Conservation (phyloP, 2,329 filamentous ascomycete species). For the Exophiala aquamarina region DNA sequence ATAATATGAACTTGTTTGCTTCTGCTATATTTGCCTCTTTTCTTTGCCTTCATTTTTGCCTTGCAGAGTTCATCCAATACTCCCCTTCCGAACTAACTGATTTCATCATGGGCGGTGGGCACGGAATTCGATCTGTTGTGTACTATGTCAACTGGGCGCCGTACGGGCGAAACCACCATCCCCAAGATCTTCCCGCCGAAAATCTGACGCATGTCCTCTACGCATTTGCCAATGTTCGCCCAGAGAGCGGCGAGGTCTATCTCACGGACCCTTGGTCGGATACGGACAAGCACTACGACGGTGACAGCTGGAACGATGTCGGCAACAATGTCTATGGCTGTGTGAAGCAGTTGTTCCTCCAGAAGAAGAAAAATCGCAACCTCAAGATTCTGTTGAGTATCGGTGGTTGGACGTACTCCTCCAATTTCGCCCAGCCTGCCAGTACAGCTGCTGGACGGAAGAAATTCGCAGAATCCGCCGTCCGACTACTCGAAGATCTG, state of each 20-base stretch:
- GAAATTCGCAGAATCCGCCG: constrained; percentile 68
- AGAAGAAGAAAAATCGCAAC: constrained; percentile 74
- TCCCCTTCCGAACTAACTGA: background rate
- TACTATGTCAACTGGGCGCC: constrained; percentile 62
- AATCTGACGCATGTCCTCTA: constrained; percentile 89
- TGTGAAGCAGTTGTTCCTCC: constrained; percentile 71
- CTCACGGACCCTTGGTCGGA: constrained; percentile 71
- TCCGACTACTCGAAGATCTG: constrained; percentile 73
- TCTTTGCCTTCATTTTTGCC: constrained; percentile 33
- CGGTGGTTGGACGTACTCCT: constrained; percentile 76
- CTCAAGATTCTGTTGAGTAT: constrained; percentile 80
- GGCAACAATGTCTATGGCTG: constrained; percentile 76
- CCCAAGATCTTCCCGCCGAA: constrained; percentile 76
- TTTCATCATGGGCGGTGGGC: constrained; percentile 21
- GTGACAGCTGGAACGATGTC: constrained; percentile 64
- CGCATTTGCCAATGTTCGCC: constrained; percentile 81
- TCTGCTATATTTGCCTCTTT: constrained; percentile 25
- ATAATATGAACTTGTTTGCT: constrained; percentile 5
- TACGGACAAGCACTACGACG: constrained; percentile 65
- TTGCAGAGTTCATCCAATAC: constrained; percentile 21
- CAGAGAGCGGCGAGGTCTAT: constrained; percentile 77
- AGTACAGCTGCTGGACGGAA: constrained; percentile 61
- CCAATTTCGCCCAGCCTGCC: constrained; percentile 69
- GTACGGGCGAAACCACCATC: constrained; percentile 81
- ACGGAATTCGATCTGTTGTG: constrained; percentile 36